These are phyloP conservation scores for Echinochloa phyllopogon DNA, from an alignment of 176 grass and related monocot genomes.

Conservation along the genomic window DNA sequence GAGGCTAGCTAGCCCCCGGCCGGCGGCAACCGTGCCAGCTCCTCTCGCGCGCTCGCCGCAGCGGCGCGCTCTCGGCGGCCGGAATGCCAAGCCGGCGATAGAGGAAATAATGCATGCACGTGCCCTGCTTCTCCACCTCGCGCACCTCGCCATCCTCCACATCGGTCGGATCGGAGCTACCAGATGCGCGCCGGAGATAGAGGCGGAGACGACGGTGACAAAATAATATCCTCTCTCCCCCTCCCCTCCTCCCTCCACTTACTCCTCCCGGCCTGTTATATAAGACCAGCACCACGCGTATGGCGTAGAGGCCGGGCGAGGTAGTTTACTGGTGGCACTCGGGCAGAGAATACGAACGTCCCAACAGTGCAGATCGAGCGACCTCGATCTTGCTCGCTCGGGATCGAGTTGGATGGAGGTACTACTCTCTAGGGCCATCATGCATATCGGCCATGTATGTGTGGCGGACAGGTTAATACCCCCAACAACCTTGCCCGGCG, in stretches of 20 bases:
- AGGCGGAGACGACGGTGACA: neutral
- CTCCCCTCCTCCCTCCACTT: neutral
- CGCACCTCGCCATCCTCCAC: slow-evolving; percentile 47
- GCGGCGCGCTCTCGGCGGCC: neutral
- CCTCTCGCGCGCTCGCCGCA: neutral
- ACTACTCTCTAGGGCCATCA: neutral
- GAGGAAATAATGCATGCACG: slow-evolving; percentile 34
- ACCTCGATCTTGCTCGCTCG: neutral
- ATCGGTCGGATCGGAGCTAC: neutral
- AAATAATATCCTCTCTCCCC: neutral
- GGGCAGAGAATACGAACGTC: neutral
- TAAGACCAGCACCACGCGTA: neutral
- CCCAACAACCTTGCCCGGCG: slow-evolving; percentile 17
- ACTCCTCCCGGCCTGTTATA: slow-evolving; percentile 9
- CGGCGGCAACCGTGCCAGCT: neutral
- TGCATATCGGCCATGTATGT: neutral
- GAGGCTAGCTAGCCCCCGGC: too few relatives aligned
- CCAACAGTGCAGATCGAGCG: neutral
- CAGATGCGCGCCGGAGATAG: neutral
- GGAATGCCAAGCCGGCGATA: neutral
- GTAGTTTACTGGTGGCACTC: neutral
- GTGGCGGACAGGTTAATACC: neutral
- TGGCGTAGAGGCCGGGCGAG: neutral
- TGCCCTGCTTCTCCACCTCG: slow-evolving; percentile 75
- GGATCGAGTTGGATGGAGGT: too few relatives aligned